These are phyloP conservation scores for Eutrema japonicum DNA, from an alignment of 345 rosid species.

Conservation along the genomic window DNA sequence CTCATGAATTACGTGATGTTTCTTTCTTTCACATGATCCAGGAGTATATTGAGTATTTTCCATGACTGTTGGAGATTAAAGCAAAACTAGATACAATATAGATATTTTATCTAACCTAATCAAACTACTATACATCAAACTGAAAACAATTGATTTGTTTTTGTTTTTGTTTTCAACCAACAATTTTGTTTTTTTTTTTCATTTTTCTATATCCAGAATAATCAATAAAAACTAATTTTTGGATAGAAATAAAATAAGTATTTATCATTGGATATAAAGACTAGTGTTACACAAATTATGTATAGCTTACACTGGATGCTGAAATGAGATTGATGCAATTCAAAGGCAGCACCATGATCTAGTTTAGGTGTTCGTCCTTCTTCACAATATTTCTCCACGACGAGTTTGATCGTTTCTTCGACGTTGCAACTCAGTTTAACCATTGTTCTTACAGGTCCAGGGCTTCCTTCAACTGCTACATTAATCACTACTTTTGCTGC, in stretches of 20 bases:
- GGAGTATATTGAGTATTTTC: not conserved
- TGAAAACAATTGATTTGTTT: not conserved
- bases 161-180: not conserved
- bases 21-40: conserved; percentile 11
- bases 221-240: not conserved
- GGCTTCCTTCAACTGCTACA: conserved; percentile 91
- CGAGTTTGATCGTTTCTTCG: conserved; percentile 68
- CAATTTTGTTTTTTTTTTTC: not conserved
- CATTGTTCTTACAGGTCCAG: conserved; percentile 87
- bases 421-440: conserved; percentile 73
- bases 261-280: not conserved
- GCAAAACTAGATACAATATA: conserved; percentile 12
- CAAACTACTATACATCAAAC: not conserved
- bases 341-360: conserved; percentile 45
- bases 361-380: conserved; percentile 82
- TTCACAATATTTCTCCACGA: conserved; percentile 55
- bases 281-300: not conserved
- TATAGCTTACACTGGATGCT: conserved; percentile 69
- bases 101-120: conserved; percentile 13
- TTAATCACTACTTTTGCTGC: conserved; percentile 73
- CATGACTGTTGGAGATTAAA: not conserved
- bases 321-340: conserved; percentile 79
- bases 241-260: not conserved
- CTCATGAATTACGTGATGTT: conserved; percentile 18
- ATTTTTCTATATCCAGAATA: not conserved